Percentiles rank a stretch among this genome's conserved stretches.
phyloP scores from a whole-genome alignment of 176 grass and related monocot genomes.

The Triticum aestivum region DNA sequence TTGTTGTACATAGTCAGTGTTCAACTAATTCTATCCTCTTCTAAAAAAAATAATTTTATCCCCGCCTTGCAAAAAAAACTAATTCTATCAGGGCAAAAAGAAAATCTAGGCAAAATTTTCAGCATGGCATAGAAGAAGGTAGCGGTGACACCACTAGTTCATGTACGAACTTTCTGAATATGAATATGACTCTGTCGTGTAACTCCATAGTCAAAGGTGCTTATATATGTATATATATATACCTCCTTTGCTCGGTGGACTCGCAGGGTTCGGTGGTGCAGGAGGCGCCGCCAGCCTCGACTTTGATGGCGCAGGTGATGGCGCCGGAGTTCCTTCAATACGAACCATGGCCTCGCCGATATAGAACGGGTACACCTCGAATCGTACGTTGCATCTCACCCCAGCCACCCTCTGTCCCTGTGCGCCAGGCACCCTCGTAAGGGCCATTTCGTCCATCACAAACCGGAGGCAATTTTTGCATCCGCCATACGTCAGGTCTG shows the following conservation, averaged over 20 bases:
- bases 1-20: too few relatives aligned
- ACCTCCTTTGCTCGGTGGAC: constrained; percentile 4
- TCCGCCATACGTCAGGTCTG: neutral
- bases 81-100: too few relatives aligned
- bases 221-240: neutral
- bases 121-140: too few relatives aligned
- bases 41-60: too few relatives aligned
- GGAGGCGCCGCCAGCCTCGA: too few relatives aligned
- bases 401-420: constrained; percentile 1
- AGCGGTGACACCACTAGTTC: too few relatives aligned
- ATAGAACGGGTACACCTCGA: constrained; percentile 32
- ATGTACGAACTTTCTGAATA: neutral
- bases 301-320: neutral
- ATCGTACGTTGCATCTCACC: constrained; percentile 23
- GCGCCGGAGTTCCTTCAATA: neutral
- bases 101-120: too few relatives aligned
- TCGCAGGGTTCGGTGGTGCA: neutral
- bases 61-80: too few relatives aligned
- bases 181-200: neutral
- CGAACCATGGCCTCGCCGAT: constrained; percentile 18
- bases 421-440: neutral
- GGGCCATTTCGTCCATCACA: neutral
- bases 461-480: neutral
- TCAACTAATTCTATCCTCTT: too few relatives aligned
- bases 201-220: neutral